Evolutionary conservation across 441 rosid genomes (phyloP).

Genomic region (Rhodomyrtus psidioides): DNA sequence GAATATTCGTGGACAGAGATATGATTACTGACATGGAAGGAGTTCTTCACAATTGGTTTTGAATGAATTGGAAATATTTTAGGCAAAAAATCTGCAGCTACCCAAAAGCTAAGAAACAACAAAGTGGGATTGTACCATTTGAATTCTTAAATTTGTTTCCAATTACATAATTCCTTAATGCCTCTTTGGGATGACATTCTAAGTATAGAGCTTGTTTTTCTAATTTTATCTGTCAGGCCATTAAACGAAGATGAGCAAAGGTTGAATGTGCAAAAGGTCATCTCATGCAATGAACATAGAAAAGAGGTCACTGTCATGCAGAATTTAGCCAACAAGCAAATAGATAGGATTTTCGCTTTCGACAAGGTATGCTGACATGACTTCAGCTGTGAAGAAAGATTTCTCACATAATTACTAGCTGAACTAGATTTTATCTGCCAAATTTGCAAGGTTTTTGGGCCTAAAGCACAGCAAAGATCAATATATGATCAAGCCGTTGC

Average conservation of each 20-base stretch:
- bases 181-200: neutral
- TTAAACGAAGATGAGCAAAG: slow-evolving; percentile 74
- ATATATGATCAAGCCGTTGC: slow-evolving; percentile 81
- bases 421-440: neutral
- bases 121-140: neutral
- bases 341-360: slow-evolving; percentile 71
- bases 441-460: slow-evolving; percentile 71
- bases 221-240: slow-evolving; percentile 33
- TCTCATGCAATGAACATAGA: slow-evolving; percentile 62
- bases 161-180: neutral
- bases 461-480: slow-evolving; percentile 86
- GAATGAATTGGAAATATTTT: neutral
- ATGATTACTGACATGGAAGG: neutral
- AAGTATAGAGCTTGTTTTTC: neutral
- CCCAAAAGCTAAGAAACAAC: neutral
- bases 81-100: neutral
- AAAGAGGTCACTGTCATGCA: slow-evolving; percentile 75
- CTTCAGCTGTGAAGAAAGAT: neutral
- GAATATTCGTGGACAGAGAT: neutral
- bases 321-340: slow-evolving; percentile 69
- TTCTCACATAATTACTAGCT: neutral
- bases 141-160: neutral
- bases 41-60: neutral
- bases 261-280: slow-evolving; percentile 42
- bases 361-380: slow-evolving; percentile 45